Percentiles rank a stretch among this genome's conserved stretches.
These are phyloP conservation scores for Tylopilus felleus DNA, from an alignment of 768 basidiomycete genomes.

Conservation along the genomic window DNA sequence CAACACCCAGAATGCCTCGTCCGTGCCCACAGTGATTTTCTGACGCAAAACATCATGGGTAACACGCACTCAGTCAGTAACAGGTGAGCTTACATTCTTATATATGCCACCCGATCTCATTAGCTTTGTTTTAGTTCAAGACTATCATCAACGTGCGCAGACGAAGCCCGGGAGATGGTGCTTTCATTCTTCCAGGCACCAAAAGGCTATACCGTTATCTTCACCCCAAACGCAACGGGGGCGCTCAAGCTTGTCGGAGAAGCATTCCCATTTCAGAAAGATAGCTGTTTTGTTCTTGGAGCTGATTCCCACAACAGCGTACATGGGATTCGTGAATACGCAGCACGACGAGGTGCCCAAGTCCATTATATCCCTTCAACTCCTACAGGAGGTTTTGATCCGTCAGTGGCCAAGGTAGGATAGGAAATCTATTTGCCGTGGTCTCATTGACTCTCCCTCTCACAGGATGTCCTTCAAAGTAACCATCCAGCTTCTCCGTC, in stretches of 20 bases:
- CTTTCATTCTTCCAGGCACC: conserved; percentile 77
- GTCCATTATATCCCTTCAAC: conserved; percentile 66
- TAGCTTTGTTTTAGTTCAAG: conserved; percentile 49
- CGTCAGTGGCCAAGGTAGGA: conserved; percentile 55
- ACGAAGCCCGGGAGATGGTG: conserved; percentile 69
- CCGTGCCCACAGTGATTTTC: conserved; percentile 64
- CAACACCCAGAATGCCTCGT: conserved; percentile 79
- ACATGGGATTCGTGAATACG: conserved; percentile 77
- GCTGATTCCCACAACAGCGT: conserved; percentile 83
- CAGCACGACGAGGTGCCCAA: conserved; percentile 48
- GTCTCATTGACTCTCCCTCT: background rate
- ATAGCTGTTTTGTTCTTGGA: conserved; percentile 63
- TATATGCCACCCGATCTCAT: background rate
- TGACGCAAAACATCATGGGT: conserved; percentile 64
- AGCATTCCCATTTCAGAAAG: conserved; percentile 63
- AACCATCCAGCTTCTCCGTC: conserved; percentile 40
- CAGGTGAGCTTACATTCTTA: conserved; percentile 42
- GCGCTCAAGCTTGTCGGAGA: conserved; percentile 83
- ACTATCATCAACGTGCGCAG: conserved; percentile 60
- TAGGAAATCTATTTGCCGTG: background rate
- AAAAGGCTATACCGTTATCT: conserved; percentile 74
- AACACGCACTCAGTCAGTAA: conserved; percentile 85
- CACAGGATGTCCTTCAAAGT: conserved; percentile 50
- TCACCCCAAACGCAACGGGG: conserved; percentile 75
- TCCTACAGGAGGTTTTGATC: conserved; percentile 60